Conservation (phyloP, 2,329 filamentous ascomycete genomes). For the Aspergillus sp. region DNA sequence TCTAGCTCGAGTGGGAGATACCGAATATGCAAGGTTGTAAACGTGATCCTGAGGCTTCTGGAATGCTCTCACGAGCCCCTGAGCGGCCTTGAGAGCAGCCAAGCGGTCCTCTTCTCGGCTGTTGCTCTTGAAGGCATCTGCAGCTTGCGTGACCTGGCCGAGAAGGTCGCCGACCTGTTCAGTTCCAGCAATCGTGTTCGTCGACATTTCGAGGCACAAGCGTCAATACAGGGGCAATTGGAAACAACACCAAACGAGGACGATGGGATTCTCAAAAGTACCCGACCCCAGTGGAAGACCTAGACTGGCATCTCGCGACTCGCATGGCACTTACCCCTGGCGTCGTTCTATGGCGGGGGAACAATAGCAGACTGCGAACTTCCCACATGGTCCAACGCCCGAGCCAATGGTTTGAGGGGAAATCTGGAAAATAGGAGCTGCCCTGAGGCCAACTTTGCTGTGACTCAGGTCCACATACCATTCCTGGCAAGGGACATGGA, state of each 20-base stretch:
- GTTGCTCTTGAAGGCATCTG: background rate
- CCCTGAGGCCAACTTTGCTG: no score
- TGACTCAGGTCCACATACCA: background rate
- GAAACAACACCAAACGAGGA: background rate
- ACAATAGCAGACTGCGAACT: no score
- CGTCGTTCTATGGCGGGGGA: no score
- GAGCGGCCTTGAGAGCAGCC: slow-evolving; percentile 8
- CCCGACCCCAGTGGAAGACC: no score
- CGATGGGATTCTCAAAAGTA: background rate
- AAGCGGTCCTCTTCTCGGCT: slow-evolving; percentile 5
- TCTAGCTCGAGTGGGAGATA: background rate
- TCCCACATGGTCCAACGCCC: background rate
- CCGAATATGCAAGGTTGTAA: slow-evolving; percentile 12
- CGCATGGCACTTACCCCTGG: background rate
- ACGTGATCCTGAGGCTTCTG: slow-evolving; percentile 10
- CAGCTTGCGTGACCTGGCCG: background rate
- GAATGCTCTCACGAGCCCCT: slow-evolving; percentile 5
- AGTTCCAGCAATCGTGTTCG: background rate
- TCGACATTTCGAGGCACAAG: background rate
- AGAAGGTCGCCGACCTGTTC: background rate
- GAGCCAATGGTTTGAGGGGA: background rate
- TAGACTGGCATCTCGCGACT: no score
- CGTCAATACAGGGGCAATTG: background rate
- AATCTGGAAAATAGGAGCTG: no score
- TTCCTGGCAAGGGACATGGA: background rate